Base-by-base conservation (phyloP, 2,329 filamentous ascomycete genomes). In the Curvularia sp. region DNA sequence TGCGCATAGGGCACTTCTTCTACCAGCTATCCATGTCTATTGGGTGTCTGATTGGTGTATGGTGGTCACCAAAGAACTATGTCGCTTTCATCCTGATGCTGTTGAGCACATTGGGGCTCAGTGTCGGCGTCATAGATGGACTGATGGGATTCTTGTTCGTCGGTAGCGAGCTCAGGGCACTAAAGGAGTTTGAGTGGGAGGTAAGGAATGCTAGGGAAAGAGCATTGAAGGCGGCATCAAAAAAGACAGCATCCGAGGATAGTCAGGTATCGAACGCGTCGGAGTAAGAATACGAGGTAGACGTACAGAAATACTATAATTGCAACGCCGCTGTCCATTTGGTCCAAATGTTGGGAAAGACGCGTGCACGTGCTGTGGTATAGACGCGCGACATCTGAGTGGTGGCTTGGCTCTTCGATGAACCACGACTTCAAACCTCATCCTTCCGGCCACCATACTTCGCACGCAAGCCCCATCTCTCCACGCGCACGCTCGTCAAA, bases 161-260 rank as follows among this genome's bases (percentile, higher is more conserved):
- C 58, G 88, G 89, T 10, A 88, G 88, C 60, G 95, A 99, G 79
- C 78, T 97, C 58, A 85, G 92, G 58, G 89, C 90, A 4, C 80
- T 99, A 54, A 89, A 87, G 69, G 95, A 99, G 80, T 98, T 98
- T 78, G 88, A 95, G 74, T 97, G 92, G 90, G 95, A 99, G 77
- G 88, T 98, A 9, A 65, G 59, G 35, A 76, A 72, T 64, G 65
- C 71, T 5, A 68, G 67, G 50, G 62, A 65, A 20, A 65, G 71
- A 50, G 74, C 73, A 7, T 49, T 74, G 50, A 57, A 41, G 18
- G 52, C 28, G 20, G 53, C 22, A n/a, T 43, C 15, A 26, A 51
- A 30, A 43, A 63, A 60, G 56, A n/a, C 38, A 1, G 49, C 18
- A n/a, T 39, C 42, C 18, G 38, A 49, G 10, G 42, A 41, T 33